Percentiles rank a stretch among this genome's conserved stretches.
Evolutionary conservation across 352 stramenopile species (phyloP).

Genomic region (Pythium chondricola): DNA sequence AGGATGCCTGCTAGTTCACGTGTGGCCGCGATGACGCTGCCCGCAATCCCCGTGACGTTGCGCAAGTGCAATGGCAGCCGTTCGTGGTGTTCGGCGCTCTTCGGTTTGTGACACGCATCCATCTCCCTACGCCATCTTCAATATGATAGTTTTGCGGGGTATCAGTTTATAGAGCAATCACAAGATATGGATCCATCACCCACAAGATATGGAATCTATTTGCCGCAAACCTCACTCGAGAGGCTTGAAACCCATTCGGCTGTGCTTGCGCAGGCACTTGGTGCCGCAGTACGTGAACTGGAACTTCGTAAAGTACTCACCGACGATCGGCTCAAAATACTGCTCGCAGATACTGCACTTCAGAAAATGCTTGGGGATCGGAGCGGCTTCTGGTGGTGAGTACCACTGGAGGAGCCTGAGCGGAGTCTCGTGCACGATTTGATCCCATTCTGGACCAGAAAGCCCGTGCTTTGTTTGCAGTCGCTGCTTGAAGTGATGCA

Average conservation of each 20-base stretch:
- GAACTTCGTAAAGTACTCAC: slow-evolving; percentile 87
- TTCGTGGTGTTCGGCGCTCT: slow-evolving; percentile 3
- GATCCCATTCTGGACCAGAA: slow-evolving; percentile 30
- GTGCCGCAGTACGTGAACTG: slow-evolving; percentile 75
- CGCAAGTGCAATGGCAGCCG: slow-evolving; percentile 3
- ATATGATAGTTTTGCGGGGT: background rate
- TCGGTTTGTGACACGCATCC: slow-evolving; percentile 15
- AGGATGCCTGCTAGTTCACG: too few relatives aligned
- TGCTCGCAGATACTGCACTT: slow-evolving; percentile 67
- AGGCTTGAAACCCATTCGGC: slow-evolving; percentile 41
- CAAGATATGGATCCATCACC: too few relatives aligned
- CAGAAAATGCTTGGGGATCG: slow-evolving; percentile 66
- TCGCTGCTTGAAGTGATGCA: slow-evolving; percentile 39
- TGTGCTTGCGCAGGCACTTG: slow-evolving; percentile 78
- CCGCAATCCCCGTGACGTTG: too few relatives aligned
- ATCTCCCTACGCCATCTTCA: slow-evolving; percentile 9
- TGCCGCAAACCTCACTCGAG: too few relatives aligned
- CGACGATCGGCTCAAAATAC: slow-evolving; percentile 76
- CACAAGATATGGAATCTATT: too few relatives aligned
- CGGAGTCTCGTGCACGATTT: slow-evolving; percentile 37
- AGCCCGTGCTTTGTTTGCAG: slow-evolving; percentile 24
- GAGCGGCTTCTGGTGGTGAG: slow-evolving; percentile 34
- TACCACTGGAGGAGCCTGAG: slow-evolving; percentile 60
- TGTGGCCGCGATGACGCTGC: too few relatives aligned
- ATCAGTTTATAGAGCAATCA: slow-evolving; percentile 1